A percentile compares a stretch with the other conserved stretches of the same genome.
phyloP scores from a whole-genome alignment of 2,329 filamentous ascomycete species.

The Colletotrichum coccodes region DNA sequence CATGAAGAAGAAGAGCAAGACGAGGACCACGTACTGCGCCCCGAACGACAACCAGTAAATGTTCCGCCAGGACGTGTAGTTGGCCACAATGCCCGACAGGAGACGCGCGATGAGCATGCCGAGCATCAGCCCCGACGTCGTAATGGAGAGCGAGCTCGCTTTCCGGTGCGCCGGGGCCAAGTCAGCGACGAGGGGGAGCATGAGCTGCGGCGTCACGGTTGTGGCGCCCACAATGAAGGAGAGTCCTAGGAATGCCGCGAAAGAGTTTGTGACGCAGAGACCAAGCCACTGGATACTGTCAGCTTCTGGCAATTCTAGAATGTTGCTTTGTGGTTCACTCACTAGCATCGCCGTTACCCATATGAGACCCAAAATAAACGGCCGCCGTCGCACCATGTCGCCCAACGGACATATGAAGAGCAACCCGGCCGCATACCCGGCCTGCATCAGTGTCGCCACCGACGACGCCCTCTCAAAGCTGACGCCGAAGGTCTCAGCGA shows the following conservation, averaged over 20 bases:
- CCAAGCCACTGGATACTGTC: conserved; percentile 66
- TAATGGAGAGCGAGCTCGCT: conserved; percentile 76
- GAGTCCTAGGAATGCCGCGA: conserved; percentile 72
- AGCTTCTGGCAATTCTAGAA: background rate
- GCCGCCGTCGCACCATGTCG: conserved; percentile 73
- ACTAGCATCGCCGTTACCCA: conserved; percentile 76
- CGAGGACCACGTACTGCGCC: conserved; percentile 74
- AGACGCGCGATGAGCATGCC: conserved; percentile 82
- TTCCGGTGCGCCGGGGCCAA: conserved; percentile 76
- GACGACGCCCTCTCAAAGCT: conserved; percentile 73
- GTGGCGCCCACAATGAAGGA: conserved; percentile 81
- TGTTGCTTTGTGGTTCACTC: conserved; percentile 39
- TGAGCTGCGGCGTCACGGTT: conserved; percentile 82
- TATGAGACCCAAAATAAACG: conserved; percentile 75
- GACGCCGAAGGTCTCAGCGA: conserved; percentile 77
- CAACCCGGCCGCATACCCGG: conserved; percentile 80
- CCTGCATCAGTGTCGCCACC: conserved; percentile 82
- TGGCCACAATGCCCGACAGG: conserved; percentile 78
- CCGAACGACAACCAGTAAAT: conserved; percentile 84
- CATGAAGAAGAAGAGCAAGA: conserved; percentile 77
- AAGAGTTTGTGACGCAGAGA: conserved; percentile 74
- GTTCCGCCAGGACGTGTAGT: conserved; percentile 79
- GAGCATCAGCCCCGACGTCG: conserved; percentile 79
- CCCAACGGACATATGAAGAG: conserved; percentile 81
- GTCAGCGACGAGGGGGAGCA: conserved; percentile 84